Evolutionary conservation across 352 stramenopile species (phyloP).

Genomic region (Phytophthora cryptogea): DNA sequence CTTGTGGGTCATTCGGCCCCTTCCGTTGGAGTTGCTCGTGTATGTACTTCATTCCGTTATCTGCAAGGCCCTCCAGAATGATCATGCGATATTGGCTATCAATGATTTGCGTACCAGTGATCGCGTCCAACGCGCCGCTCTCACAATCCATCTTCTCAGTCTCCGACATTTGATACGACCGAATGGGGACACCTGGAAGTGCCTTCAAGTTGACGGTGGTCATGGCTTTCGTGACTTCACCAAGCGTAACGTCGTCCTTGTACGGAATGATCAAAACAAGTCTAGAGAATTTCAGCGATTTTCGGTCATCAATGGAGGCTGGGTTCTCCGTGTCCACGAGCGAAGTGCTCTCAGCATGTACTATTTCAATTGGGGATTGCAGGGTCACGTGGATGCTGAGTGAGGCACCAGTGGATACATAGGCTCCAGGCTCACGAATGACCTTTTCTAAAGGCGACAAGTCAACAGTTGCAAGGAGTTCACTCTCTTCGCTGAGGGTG

Average conservation of each 20-base stretch:
- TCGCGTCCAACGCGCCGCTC: conserved; percentile 70
- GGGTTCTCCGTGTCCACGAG: not conserved
- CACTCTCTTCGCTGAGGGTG: conserved; percentile 29
- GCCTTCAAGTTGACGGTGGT: conserved; percentile 62
- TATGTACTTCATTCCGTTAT: conserved; percentile 55
- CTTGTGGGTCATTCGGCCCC: conserved; percentile 34
- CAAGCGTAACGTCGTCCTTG: conserved; percentile 57
- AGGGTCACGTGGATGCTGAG: conserved; percentile 52
- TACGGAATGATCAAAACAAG: conserved; percentile 89
- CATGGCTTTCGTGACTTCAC: conserved; percentile 58
- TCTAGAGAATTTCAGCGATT: conserved; percentile 55
- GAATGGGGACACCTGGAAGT: conserved; percentile 59
- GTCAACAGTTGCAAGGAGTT: conserved; percentile 27
- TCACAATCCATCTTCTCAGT: conserved; percentile 58
- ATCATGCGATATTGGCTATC: conserved; percentile 88
- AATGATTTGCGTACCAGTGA: conserved; percentile 89
- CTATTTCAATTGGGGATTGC: conserved; percentile 37
- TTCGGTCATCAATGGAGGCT: not conserved
- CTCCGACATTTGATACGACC: conserved; percentile 80
- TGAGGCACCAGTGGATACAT: conserved; percentile 43
- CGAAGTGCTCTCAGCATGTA: not conserved
- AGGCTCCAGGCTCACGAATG: conserved; percentile 65
- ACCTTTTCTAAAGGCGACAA: conserved; percentile 43
- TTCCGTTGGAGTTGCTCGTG: conserved; percentile 45
- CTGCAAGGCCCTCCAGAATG: conserved; percentile 82